Conservation (phyloP, 2,329 filamentous ascomycete species). For the Nemania sp. region DNA sequence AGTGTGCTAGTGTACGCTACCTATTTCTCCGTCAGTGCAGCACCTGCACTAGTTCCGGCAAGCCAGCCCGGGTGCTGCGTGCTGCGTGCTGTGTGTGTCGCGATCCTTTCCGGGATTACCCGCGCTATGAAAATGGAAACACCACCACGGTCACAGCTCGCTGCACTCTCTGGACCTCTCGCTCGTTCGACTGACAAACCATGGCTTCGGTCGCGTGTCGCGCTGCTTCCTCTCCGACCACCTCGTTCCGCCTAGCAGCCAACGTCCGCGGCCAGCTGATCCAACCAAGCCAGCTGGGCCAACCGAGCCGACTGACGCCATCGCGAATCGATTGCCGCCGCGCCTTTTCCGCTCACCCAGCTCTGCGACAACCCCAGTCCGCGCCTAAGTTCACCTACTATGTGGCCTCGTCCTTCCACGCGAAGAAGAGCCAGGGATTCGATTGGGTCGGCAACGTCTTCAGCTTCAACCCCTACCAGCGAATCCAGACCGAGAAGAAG, state of each 20-base stretch:
- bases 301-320: slow-evolving; percentile 5
- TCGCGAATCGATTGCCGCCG: slow-evolving; percentile 24
- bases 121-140: slow-evolving; percentile 24
- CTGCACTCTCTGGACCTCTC: slow-evolving; percentile 27
- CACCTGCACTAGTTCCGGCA: no score
- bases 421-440: slow-evolving; percentile 70
- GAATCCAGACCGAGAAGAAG: slow-evolving; percentile 56
- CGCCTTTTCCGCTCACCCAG: slow-evolving; percentile 32
- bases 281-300: not conserved
- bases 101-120: slow-evolving; percentile 27
- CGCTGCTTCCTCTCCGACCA: slow-evolving; percentile 23
- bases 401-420: slow-evolving; percentile 74
- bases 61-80: slow-evolving; percentile 5
- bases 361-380: slow-evolving; percentile 31
- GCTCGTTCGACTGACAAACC: slow-evolving; percentile 28
- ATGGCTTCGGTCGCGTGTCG: slow-evolving; percentile 35
- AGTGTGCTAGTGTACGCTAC: no score
- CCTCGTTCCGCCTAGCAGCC: slow-evolving; percentile 27
- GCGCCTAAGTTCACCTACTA: slow-evolving; percentile 63
- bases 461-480: slow-evolving; percentile 69
- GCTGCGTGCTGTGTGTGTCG: no score
- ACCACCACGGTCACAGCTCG: slow-evolving; percentile 21
- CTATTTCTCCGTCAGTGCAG: no score
- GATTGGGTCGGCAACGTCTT: slow-evolving; percentile 70
- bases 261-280: slow-evolving; percentile 25